Percentiles rank a stretch among this genome's conserved stretches.
These are phyloP conservation scores for Fusarium mundagurra DNA, from an alignment of 2,329 filamentous ascomycete species.

Conservation along the genomic window DNA sequence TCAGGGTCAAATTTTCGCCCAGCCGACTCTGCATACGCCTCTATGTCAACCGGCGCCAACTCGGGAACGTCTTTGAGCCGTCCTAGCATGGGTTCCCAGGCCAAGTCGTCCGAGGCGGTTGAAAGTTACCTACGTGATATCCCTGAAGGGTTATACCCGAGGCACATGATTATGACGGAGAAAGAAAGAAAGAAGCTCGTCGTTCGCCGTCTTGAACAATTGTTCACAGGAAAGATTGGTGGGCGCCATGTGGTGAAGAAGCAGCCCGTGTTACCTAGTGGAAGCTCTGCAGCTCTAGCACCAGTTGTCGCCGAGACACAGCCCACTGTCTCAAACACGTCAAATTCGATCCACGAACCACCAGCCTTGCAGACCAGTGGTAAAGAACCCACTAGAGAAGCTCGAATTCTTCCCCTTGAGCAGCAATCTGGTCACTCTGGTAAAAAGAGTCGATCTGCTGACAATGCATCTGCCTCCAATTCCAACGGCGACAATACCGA, in stretches of 20 bases:
- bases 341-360: slow-evolving; percentile 50
- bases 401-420: slow-evolving; percentile 55
- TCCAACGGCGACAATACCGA: slow-evolving; percentile 61
- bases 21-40: slow-evolving; percentile 73
- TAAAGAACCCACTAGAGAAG: slow-evolving; percentile 56
- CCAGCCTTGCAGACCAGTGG: slow-evolving; percentile 11
- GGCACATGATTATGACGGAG: slow-evolving; percentile 71
- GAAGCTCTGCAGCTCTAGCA: slow-evolving; percentile 9
- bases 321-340: slow-evolving; percentile 21
- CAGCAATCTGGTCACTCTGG: slow-evolving; percentile 41
- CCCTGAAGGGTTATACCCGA: slow-evolving; percentile 73
- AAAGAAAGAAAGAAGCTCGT: slow-evolving; percentile 80
- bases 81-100: slow-evolving; percentile 49
- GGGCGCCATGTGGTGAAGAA: slow-evolving; percentile 50
- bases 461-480: slow-evolving; percentile 57
- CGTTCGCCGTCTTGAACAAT: slow-evolving; percentile 78
- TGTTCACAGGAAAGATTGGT: slow-evolving; percentile 78
- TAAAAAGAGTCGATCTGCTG: slow-evolving; percentile 55
- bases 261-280: slow-evolving; percentile 25
- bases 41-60: slow-evolving; percentile 66
- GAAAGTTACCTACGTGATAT: slow-evolving; percentile 78
- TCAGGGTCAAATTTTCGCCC: slow-evolving; percentile 64
- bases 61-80: slow-evolving; percentile 53
- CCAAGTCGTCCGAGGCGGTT: slow-evolving; percentile 64
- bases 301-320: slow-evolving; percentile 43